Evolutionary conservation across 495 filamentous ascomycete genomes (phyloP), one percentile per base, ranked within the genome.

Genomic region (Bacidia gigantensis): DNA sequence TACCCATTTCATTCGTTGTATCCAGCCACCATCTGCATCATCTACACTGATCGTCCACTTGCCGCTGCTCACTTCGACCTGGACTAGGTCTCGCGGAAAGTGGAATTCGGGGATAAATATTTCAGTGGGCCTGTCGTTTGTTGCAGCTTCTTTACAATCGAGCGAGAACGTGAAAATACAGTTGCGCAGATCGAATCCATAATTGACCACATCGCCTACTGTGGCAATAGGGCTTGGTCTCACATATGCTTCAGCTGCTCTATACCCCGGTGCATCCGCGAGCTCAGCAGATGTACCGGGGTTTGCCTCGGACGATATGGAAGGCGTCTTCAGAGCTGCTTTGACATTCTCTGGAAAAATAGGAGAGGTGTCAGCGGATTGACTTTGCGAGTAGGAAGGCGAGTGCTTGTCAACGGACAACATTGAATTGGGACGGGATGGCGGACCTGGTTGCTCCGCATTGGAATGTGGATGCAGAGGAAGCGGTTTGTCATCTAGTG

Each of bases 61-160:
- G 1, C 93, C 93, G 2, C 83, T 84, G 61, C 79, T 88, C 44
- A 88, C 82, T 23, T 81, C 76, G 3, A 97, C 78, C 2, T 66
- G 67, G 25, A 81, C 83, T 7, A 74, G 68, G 5, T 76, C 73
- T 29, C 79, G 78, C 3, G 93, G 90, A 63, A 96, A 98, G 68
- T 97, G 92, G 63, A 89, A 95, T 23, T 89, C 86, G 0, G 92
- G 92, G 0, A 98, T 70, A 61, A 86, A 94, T 11, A 96, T 78
- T 52, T 87, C 80, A 0, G 90, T 97, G 1, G 89, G 86, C 10
- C 68, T 63, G 0, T 82, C 78, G 38, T 83, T 69, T 0, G 67
- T 60, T 3, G 75, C 72, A 0, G 72, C 60, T 12, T 67, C 64
- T 14, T 70, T 62, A 7, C 79, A 81, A 7, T 75, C 66, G 22